Evolutionary conservation across 1,139 yeast genomes (phyloP).

Genomic region (Zygosaccharomyces pseudobailii): DNA sequence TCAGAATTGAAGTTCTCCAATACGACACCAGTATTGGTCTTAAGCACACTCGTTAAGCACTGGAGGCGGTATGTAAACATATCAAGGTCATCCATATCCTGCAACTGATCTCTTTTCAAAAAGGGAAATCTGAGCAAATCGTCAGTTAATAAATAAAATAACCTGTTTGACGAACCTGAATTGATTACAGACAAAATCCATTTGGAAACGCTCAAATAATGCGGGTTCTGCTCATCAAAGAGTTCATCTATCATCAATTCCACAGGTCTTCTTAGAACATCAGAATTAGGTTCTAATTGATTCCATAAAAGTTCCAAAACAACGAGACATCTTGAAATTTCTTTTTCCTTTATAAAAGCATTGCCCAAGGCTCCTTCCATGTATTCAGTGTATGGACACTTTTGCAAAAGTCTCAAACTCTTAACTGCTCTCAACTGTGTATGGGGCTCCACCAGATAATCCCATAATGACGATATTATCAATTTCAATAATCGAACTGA

Average conservation of each 20-base stretch:
- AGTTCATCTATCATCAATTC: conserved; percentile 64
- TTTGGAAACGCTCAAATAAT: conserved; percentile 44
- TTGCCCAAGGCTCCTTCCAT: conserved; percentile 58
- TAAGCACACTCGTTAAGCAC: conserved; percentile 48
- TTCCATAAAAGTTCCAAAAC: conserved; percentile 59
- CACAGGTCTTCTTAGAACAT: conserved; percentile 59
- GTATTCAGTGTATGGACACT: conserved; percentile 35
- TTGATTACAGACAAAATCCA: conserved; percentile 53
- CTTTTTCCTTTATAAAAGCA: conserved; percentile 41
- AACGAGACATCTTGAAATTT: conserved; percentile 38
- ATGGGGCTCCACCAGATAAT: conserved; percentile 37
- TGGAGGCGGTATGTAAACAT: conserved; percentile 54
- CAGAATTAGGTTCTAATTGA: conserved; percentile 44
- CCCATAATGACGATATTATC: conserved; percentile 39
- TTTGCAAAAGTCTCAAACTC: conserved; percentile 22
- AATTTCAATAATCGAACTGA: conserved; percentile 26
- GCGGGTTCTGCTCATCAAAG: conserved; percentile 39
- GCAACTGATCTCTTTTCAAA: conserved; percentile 19
- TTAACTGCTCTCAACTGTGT: conserved; percentile 31
- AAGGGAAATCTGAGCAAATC: conserved; percentile 27
- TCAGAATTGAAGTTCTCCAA: conserved; percentile 50
- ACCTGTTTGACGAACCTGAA: conserved; percentile 53
- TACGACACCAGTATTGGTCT: conserved; percentile 41
- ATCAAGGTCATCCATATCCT: conserved; percentile 50
- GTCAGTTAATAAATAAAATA: conserved; percentile 47